Evolutionary conservation across 1,139 yeast species (phyloP), one percentile per base, ranked within the genome.

Genomic region (Saccharomycopsis hybrid): DNA sequence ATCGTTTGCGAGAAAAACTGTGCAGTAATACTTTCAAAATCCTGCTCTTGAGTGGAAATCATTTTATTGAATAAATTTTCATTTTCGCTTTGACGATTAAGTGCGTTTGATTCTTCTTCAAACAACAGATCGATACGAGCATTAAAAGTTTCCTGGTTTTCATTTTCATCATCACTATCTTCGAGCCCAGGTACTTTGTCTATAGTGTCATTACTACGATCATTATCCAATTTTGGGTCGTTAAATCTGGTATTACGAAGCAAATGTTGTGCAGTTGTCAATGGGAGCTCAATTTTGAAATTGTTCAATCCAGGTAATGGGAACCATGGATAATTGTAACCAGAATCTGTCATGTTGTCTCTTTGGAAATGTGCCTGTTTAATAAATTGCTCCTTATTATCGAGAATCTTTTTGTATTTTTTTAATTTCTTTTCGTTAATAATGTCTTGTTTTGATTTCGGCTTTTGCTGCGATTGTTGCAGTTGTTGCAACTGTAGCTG

Each of bases 291-390:
- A 5, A 50, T 31, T 24, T 30, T 38, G 44, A 52, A 50, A 30
- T 44, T 48, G 25, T 27, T 46, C 25, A 47, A n/a, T 3, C 45
- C 51, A 5, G 50, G 48, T 9, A 52, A 35, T 8, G 55, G 55
- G 29, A 47, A 50, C 46, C 53, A 47, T 5, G 55, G 55, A 37
- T 31, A 44, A 27, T 47, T 49, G 31, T 48, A 51, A n/a, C 13
- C 13, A 13, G 9, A 24, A 3, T n/a, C 47, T 9, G 47, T 28
- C 24, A 46, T 42, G 30, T 31, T 30, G 41, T 46, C 49, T 27
- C 40, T 39, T 24, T 33, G 11, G 13, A 37, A 24, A n/a, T 39
- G 25, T 18, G 43, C 28, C 13, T 46, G 24, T 7, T 31, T 40
- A 13, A 45, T 46, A 28, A 33, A 42, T 13, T 27, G 32, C 11